Conservation (phyloP, 805 yeast species). For the Saturnispora mendoncae region DNA sequence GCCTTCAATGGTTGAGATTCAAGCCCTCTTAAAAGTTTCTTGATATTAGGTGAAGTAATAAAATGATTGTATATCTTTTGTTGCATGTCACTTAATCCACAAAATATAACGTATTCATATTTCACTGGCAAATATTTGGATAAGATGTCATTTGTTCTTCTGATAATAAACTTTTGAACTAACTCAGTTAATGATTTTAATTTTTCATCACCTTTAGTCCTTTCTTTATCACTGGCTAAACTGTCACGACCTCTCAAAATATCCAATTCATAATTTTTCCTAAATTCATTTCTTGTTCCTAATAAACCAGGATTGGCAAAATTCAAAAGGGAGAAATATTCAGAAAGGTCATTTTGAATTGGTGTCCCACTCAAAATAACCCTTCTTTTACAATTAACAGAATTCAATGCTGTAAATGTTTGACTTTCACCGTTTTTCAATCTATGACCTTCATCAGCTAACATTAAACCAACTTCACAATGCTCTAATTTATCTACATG, state of each 20-base stretch:
- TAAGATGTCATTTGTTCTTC: slow-evolving; percentile 90
- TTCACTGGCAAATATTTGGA: slow-evolving; percentile 92
- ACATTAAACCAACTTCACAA: slow-evolving; percentile 74
- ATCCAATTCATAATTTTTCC: slow-evolving; percentile 72
- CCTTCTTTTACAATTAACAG: slow-evolving; percentile 77
- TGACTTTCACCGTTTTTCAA: slow-evolving; percentile 83
- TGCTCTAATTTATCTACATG: slow-evolving; percentile 68
- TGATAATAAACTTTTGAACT: slow-evolving; percentile 83
- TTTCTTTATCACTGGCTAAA: slow-evolving; percentile 73
- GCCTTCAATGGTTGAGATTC: slow-evolving; percentile 85
- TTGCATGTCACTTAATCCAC: slow-evolving; percentile 75
- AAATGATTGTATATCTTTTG: slow-evolving; percentile 59
- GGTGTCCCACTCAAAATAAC: slow-evolving; percentile 96
- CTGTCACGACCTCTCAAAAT: slow-evolving; percentile 87
- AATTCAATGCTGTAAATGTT: slow-evolving; percentile 78
- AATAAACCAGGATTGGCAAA: slow-evolving; percentile 92
- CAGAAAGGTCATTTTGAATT: slow-evolving; percentile 89
- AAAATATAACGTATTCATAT: slow-evolving; percentile 94
- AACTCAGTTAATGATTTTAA: slow-evolving; percentile 60
- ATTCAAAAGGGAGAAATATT: slow-evolving; percentile 80
- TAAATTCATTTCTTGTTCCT: slow-evolving; percentile 76
- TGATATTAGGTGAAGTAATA: slow-evolving; percentile 70
- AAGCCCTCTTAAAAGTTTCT: slow-evolving; percentile 51
- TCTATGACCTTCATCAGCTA: slow-evolving; percentile 84
- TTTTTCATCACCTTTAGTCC: slow-evolving; percentile 57